A percentile compares a stretch with the other conserved stretches of the same genome.
phyloP scores from a whole-genome alignment of 78 protist species.

The Emiliania huxleyi region DNA sequence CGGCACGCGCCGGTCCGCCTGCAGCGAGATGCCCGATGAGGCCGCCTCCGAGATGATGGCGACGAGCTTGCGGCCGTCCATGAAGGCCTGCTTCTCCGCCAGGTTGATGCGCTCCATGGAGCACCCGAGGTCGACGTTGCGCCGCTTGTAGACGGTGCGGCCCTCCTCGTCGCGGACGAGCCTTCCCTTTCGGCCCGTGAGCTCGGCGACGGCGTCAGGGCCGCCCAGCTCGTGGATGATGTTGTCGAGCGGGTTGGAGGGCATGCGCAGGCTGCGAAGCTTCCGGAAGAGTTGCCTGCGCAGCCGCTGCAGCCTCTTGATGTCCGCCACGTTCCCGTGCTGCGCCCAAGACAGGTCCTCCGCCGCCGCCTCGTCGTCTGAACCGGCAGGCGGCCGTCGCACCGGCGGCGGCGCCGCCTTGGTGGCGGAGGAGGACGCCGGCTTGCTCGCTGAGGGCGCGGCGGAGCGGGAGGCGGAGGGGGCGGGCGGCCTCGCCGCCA shows the following conservation, averaged over 20 bases:
- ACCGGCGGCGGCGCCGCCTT: too few species aligned
- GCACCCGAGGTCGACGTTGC: background rate
- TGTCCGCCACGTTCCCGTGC: too few species aligned
- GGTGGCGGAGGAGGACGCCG: too few species aligned
- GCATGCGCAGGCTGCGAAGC: background rate
- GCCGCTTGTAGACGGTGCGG: background rate
- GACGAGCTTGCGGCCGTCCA: conserved; percentile 29
- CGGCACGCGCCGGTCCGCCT: conserved; percentile 31
- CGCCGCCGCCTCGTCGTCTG: too few species aligned
- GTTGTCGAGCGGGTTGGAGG: background rate
- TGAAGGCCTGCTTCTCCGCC: background rate
- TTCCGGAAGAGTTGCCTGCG: background rate
- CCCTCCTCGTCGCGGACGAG: background rate
- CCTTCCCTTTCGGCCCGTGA: conserved; percentile 3
- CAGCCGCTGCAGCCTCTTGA: background rate
- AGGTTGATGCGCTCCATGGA: conserved; percentile 8
- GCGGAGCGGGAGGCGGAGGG: too few species aligned
- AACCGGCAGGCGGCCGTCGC: too few species aligned
- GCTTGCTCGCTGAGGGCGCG: too few species aligned
- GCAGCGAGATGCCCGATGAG: conserved; percentile 43
- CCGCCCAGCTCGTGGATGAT: background rate
- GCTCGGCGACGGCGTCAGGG: background rate
- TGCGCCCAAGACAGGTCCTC: too few species aligned
- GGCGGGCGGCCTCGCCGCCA: too few species aligned
- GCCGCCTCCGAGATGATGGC: conserved; percentile 58